These are phyloP conservation scores for Arctium lappa DNA, from an alignment of 129 eudicot species.

Conservation along the genomic window DNA sequence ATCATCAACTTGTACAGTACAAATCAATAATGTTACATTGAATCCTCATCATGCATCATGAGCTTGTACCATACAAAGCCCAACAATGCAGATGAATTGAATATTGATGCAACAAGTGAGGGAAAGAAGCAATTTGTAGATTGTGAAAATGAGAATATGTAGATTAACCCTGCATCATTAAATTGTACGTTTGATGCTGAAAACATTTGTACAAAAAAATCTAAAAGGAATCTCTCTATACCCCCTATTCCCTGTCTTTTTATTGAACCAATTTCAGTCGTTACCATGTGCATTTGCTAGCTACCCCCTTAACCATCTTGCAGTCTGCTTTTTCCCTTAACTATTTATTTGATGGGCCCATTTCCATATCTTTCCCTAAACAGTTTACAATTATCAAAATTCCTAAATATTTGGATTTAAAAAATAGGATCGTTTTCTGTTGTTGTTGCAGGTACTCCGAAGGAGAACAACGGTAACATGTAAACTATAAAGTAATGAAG, in stretches of 20 bases:
- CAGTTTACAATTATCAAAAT: neutral
- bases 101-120: neutral
- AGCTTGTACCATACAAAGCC: slow-evolving; percentile 15
- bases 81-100: neutral
- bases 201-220: slow-evolving; percentile 30
- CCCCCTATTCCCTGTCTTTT: slow-evolving; percentile 19
- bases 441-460: slow-evolving; percentile 39
- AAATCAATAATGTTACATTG: neutral
- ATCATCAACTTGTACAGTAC: slow-evolving; percentile 13
- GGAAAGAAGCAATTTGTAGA: no score
- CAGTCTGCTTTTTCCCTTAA: slow-evolving; percentile 3
- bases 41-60: neutral
- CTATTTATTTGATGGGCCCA: slow-evolving; percentile 1
- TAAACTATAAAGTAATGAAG: neutral
- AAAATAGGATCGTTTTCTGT: neutral
- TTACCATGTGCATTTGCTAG: slow-evolving; percentile 21
- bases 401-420: neutral
- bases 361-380: neutral
- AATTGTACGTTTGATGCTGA: slow-evolving; percentile 25
- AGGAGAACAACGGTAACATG: slow-evolving; percentile 33
- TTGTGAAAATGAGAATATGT: neutral
- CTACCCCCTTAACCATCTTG: slow-evolving; percentile 1
- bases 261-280: slow-evolving; percentile 26
- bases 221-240: slow-evolving; percentile 26
- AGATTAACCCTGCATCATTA: slow-evolving; percentile 13